A percentile compares a stretch with the other conserved stretches of the same genome.
These are phyloP conservation scores for Colletotrichum tropicale DNA, from an alignment of 2,329 filamentous ascomycete species.

Conservation along the genomic window DNA sequence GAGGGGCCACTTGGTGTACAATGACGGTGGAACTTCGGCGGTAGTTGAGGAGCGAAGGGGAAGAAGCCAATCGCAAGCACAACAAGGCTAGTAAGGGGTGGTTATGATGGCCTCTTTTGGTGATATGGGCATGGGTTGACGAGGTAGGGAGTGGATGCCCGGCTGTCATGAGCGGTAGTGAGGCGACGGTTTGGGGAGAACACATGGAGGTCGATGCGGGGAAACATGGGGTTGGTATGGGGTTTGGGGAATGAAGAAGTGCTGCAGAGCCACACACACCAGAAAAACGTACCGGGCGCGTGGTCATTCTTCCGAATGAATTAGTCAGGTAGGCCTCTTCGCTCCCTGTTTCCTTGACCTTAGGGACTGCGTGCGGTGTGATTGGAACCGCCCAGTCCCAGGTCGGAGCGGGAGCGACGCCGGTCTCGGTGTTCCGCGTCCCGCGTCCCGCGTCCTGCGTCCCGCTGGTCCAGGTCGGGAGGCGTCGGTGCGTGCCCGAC, in stretches of 20 bases:
- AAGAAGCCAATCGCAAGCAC: neutral
- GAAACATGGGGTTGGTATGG: neutral
- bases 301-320: neutral
- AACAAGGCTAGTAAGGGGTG: neutral
- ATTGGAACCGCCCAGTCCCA: neutral
- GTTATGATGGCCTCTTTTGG: conserved; percentile 10
- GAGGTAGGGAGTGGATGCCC: neutral
- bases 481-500: neutral
- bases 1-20: neutral
- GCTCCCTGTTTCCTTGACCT: neutral
- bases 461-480: neutral
- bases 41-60: neutral
- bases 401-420: neutral
- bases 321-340: neutral
- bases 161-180: conserved; percentile 4
- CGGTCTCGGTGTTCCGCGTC: neutral
- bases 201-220: neutral
- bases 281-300: neutral
- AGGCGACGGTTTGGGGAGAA: neutral
- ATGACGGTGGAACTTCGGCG: conserved; percentile 3
- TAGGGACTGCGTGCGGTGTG: neutral
- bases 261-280: neutral
- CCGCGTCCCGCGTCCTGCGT: neutral
- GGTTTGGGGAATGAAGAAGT: neutral
- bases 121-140: neutral